Evolutionary conservation across 768 basidiomycete species (phyloP), one percentile per base, ranked within the genome.

Genomic region (Dentipellis sp.): DNA sequence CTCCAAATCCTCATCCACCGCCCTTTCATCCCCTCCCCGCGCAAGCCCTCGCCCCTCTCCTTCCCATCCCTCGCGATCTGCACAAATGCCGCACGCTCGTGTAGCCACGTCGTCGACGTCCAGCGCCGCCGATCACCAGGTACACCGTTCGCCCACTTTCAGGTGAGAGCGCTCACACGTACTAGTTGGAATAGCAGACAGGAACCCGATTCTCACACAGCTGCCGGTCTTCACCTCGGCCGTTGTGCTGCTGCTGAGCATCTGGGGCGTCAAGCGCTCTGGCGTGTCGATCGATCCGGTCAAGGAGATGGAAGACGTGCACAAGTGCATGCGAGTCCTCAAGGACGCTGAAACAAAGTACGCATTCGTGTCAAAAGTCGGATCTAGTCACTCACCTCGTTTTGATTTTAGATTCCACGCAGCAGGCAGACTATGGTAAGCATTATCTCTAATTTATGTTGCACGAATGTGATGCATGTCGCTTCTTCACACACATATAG

Each of bases 21-120:
- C 17, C 75, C 76, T 0, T 78, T 76, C 65, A 72, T 79, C 56
- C 74, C 72, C 1, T 68, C 72, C 0, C 68, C 71, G 1, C 56
- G 65, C 14, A 67, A 68, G 22, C 67, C 69, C 0, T 65, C 68
- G 1, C 63, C 65, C 2, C 54, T 71, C 9, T 65, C 69, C 1
- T 72, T 77, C 58, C 75, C 78, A 8, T 78, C 76, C 0, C 69
- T 79, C 16, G 76, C 77, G 0, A 78, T 79, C 57, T 79, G 77
- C 65, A 71, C 74, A 38, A 79, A 78, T 56, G 78, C 78, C 4
- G 74, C 78, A 7, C 67, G 78, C 4, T 76, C 77, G 0, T 72
- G 70, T 19, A 65, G 68, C 16, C 76, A 75, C 57, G 72, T 80
- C 34, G 64, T 76, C 53, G 75, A 78, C 54, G 62, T 65, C 3